Base-by-base conservation (phyloP, 495 filamentous ascomycete species). In the Hyphodiscus hymeniophilus region DNA sequence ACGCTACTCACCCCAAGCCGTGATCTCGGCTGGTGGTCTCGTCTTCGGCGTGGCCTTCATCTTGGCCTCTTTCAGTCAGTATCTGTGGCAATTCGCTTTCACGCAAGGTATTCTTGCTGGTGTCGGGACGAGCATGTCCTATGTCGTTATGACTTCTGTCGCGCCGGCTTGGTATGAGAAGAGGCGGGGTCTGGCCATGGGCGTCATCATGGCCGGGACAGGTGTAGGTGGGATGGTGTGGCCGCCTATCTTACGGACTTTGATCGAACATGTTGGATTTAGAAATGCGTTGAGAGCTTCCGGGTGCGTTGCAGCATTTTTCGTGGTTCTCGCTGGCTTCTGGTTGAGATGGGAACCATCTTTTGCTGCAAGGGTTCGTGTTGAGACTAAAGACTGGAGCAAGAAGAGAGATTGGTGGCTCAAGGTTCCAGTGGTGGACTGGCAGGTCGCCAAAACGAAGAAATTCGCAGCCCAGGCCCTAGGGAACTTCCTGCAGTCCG, bases 81-180 rank as follows among this genome's bases (percentile, higher is more conserved):
- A 45, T 12, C 47, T 73, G 2, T 72, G 66, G 68, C 68, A 70
- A 26, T 69, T 71, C 31, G 32, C 54, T 5, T 54, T 70, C 13
- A 67, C 65, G 0, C 68, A 70, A 49, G 68, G 68, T 7, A 22
- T 67, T 21, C 52, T 72, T 1, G 24, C 62, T 0, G 68, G 68
- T 7, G 48, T 63, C 18, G 68, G 54, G 7, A 63, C 63, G 0
- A 70, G 63, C 42, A 45, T 73, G 23, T 38, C 59, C 1, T 72
- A 65, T 49, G 68, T 72, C 51, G 62, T 63, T 1, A 52, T 65
- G 13, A 59, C 67, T 2, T 63, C 66, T 5, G 61, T 68, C 1
- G 54, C 63, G 3, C 68, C 68, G 5, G 61, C 51, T 0, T 69
- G 65, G 63, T 68, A 64, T 49, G 50, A 52, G 3, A 30, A 38